Evolutionary conservation across 768 basidiomycete genomes (phyloP), one percentile per base, ranked within the genome.

Genomic region (Leccinum disarticulatum): DNA sequence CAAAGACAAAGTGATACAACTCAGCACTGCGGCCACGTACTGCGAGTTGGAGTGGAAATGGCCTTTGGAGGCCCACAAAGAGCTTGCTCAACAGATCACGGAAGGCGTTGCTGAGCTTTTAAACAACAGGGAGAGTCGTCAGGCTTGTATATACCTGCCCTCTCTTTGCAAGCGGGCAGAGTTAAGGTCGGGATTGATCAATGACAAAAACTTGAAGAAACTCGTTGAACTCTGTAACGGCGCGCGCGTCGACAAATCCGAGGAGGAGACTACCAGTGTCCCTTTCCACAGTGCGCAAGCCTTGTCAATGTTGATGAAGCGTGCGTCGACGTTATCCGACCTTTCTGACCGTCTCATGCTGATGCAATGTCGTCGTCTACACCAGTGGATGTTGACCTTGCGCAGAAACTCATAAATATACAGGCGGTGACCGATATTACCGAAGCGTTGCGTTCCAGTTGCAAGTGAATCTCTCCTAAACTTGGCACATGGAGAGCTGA

Each of bases 61-160:
- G 64, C 61, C 66, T 15, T 35, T 5, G 48, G 55, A 63, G 13
- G 58, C 33, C 46, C 33, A 58, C 2, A 52, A 28, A 17, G 47
- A 64, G 13, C 53, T 61, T 8, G 38, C 25, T 17, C 57, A 55
- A 22, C 28, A 55, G 10, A 60, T 67, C 13, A 50, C 36, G 1
- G 19, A 43, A 1, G 62, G 70, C 9, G 47, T 72, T 2, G 48
- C 62, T 8, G 51, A 19, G 3, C 60, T 74, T 22, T 61, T 73
- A 28, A 43, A 60, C 6, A 48, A 51, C 4, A 14, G 8, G 9
- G 46, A 69, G 9, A 31, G 50, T 49, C 61, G 56, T 47, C 71
- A 69, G 3, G 71, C 63, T 35, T 74, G 73, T 63, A 64, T 62
- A 6, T 74, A 60, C 47, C 31, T 73, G 5, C 73, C 73, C 0